Evolutionary conservation across 2,329 filamentous ascomycete species (phyloP).

Genomic region (Coniochaeta hoffmannii): DNA sequence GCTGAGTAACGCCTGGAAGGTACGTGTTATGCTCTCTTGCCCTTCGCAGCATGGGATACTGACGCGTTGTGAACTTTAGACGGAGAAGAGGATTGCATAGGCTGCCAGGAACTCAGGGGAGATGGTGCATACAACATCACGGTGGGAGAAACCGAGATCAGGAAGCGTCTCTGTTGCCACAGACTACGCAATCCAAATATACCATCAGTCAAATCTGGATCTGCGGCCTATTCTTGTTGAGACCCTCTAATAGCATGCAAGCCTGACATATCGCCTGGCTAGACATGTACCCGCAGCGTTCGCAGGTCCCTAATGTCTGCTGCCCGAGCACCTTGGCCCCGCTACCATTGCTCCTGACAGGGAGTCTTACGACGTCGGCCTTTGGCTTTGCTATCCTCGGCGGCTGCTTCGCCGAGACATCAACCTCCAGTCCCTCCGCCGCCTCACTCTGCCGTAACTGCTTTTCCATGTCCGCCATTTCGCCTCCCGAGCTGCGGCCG

Average conservation of each 20-base stretch:
- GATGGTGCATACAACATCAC: slow-evolving; percentile 7
- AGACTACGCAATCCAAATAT: slow-evolving; percentile 8
- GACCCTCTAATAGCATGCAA: slow-evolving; percentile 77
- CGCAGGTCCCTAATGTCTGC: slow-evolving; percentile 75
- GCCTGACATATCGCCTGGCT: slow-evolving; percentile 93
- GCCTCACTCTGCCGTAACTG: slow-evolving; percentile 58
- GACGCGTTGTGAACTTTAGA: not conserved
- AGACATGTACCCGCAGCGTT: slow-evolving; percentile 88
- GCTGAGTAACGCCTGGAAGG: slow-evolving; percentile 57
- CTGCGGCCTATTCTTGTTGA: slow-evolving; percentile 71
- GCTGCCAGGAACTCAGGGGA: not conserved
- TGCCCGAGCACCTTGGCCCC: slow-evolving; percentile 31
- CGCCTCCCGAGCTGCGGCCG: slow-evolving; percentile 59
- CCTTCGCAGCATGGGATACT: not conserved
- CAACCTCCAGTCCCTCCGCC: slow-evolving; percentile 55
- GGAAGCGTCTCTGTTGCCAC: slow-evolving; percentile 3
- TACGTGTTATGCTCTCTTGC: slow-evolving; percentile 24
- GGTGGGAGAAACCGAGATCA: slow-evolving; percentile 8
- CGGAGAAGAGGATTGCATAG: not conserved
- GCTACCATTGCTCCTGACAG: slow-evolving; percentile 13
- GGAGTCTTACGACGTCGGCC: slow-evolving; percentile 17
- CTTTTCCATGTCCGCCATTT: slow-evolving; percentile 78
- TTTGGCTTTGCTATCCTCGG: slow-evolving; percentile 24
- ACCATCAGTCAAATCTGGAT: slow-evolving; percentile 43
- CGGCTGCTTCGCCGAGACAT: slow-evolving; percentile 45